Evolutionary conservation across 768 basidiomycete genomes (phyloP).

Genomic region (Ramaria rubella): DNA sequence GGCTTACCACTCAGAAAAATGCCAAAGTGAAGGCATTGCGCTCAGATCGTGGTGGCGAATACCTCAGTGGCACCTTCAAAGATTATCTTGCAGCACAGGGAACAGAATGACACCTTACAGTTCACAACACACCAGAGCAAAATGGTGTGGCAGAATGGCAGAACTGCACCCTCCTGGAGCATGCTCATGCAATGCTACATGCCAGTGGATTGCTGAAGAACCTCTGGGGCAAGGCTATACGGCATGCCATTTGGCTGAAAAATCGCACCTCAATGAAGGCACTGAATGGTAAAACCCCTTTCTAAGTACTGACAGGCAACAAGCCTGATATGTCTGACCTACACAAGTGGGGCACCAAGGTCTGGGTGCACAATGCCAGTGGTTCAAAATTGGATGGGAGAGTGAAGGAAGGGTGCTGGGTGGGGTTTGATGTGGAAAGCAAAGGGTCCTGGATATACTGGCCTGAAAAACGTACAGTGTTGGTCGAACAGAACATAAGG

Average conservation of each 20-base stretch:
- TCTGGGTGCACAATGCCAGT: slow-evolving; percentile 14
- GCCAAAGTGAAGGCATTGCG: no score
- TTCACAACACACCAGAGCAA: slow-evolving; percentile 32
- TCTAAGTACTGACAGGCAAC: slow-evolving; percentile 17
- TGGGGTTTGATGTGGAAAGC: no score
- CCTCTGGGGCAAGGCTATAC: slow-evolving; percentile 35
- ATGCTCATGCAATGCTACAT: no score
- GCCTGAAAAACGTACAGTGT: no score
- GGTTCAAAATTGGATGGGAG: slow-evolving; percentile 15
- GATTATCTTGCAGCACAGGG: background rate
- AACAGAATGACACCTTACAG: slow-evolving; percentile 31
- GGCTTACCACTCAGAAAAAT: no score
- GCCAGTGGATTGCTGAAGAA: slow-evolving; percentile 27
- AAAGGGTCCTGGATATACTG: no score
- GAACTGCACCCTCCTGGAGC: background rate
- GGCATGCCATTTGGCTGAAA: slow-evolving; percentile 26
- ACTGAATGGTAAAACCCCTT: slow-evolving; percentile 16
- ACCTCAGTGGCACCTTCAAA: no score
- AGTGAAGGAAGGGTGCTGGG: no score
- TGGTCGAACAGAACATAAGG: no score
- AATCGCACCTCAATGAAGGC: slow-evolving; percentile 12
- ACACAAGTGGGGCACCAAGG: no score
- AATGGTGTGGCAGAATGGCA: slow-evolving; percentile 33
- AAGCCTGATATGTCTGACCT: no score
- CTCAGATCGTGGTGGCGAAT: no score